Evolutionary conservation across 2,329 filamentous ascomycete genomes (phyloP).

Genomic region (Pestalotiopsis sp.): DNA sequence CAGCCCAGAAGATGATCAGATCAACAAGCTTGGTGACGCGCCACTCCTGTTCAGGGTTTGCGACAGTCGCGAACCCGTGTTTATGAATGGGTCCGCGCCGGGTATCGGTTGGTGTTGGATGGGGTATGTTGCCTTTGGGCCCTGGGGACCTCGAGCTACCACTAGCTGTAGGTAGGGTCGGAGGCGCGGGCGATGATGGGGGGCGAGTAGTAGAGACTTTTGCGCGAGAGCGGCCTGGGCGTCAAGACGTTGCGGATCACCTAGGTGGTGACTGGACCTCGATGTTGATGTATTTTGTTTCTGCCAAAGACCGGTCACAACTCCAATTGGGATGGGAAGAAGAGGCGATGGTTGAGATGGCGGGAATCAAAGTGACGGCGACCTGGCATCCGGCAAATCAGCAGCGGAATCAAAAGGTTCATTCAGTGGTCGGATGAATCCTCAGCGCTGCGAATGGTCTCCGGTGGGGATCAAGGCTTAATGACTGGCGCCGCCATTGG

Average conservation of each 20-base stretch:
- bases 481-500: not conserved
- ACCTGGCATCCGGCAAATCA: conserved; percentile 3
- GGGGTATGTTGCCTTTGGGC: not conserved
- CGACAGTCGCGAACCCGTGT: conserved; percentile 11
- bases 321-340: not conserved
- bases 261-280: not conserved
- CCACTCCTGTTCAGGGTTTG: conserved; percentile 7
- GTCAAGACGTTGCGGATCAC: too few species aligned
- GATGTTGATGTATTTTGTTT: not conserved
- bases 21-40: not conserved
- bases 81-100: not conserved
- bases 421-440: not conserved
- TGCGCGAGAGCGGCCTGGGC: too few species aligned
- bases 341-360: conserved; percentile 1
- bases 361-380: not conserved
- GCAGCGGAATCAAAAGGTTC: not conserved
- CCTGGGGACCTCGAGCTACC: not conserved
- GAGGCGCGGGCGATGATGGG: too few species aligned
- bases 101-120: not conserved
- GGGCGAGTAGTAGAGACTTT: too few species aligned
- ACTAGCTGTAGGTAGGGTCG: not conserved
- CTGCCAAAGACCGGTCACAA: not conserved
- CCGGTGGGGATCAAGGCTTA: not conserved
- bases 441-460: not conserved
- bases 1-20: not conserved